Evolutionary conservation across 140 eudicot genomes (phyloP).

Genomic region (Eryngium alpinum): DNA sequence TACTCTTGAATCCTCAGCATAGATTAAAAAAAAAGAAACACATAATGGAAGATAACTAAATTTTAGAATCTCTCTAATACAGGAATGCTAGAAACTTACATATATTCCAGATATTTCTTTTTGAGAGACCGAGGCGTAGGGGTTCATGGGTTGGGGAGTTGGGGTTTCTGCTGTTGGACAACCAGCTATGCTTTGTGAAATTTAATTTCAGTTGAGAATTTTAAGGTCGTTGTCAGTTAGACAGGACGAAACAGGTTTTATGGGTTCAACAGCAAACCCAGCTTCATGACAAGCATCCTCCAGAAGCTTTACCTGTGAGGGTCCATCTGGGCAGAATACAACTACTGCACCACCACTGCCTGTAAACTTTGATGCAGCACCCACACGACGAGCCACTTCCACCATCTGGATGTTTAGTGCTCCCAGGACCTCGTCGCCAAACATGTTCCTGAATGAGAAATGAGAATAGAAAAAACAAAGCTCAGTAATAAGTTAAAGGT

Average conservation of each 20-base stretch:
- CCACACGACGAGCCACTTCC: constrained; percentile 70
- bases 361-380: constrained; percentile 81
- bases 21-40: no score
- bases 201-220: constrained; percentile 28
- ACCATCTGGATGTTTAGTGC: constrained; percentile 79
- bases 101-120: no score
- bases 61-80: no score
- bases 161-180: no score
- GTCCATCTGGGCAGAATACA: constrained; percentile 45
- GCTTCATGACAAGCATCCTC: constrained; percentile 39
- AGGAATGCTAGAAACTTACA: no score
- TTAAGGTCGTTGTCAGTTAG: constrained; percentile 44
- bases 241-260: constrained; percentile 50
- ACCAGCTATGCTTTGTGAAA: no score
- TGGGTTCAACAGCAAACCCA: constrained; percentile 48
- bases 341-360: constrained; percentile 63
- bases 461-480: not conserved
- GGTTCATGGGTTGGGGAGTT: no score
- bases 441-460: constrained; percentile 50
- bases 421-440: constrained; percentile 79
- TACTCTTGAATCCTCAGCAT: no score
- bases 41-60: no score
- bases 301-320: constrained; percentile 36
- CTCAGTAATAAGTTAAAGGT: not conserved
- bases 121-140: no score